Evolutionary conservation across 306 rosid species (phyloP), one percentile per base, ranked within the genome.

Genomic region (Malus asiatica): DNA sequence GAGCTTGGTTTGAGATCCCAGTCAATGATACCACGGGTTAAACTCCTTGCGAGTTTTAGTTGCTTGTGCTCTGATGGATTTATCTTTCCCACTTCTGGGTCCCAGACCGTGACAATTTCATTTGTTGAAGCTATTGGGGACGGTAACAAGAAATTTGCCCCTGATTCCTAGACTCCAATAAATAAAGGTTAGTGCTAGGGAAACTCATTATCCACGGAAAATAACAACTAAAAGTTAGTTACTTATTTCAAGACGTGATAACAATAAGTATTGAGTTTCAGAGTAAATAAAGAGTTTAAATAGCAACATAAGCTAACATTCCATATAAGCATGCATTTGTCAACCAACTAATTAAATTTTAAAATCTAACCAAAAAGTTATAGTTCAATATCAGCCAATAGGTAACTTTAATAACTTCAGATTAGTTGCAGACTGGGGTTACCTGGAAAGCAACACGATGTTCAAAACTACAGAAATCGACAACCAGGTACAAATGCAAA

Each of bases 41-140:
- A 88, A 77, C 99, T 92, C 86, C 97, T 89, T 4, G 97, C 97
- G 69, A 92, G 91, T 89, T 92, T 95, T 83, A 95, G 87, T 82
- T 92, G 99, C 88, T 92, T 95, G 87, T 95, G 97, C 86, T 95
- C 99, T 29, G 97, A 95, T 45, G 97, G 99, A 80, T 95, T 92
- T 70, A 88, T 83, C 85, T 86, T 95, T 64, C 97, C 99, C 65
- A 92, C 83, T 81, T 95, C 99, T 16, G 97, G 99, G 82, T 95
- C 99, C 97, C 95, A 92, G 57, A 95, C 92, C 72, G 78, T 92
- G 76, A 95, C 97, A 72, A 95, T 92, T 65, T 90, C 97, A 87
- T 95, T 95, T 75, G 97, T 88, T 35, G 99, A 92, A 76, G 93
- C 89, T 72, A 95, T 84, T 78, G 97, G 97, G 29, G 99, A 88